Evolutionary conservation across 1,284 basidiomycete species (phyloP), one percentile per base, ranked within the genome.

Genomic region (Fomitopsis betulina): DNA sequence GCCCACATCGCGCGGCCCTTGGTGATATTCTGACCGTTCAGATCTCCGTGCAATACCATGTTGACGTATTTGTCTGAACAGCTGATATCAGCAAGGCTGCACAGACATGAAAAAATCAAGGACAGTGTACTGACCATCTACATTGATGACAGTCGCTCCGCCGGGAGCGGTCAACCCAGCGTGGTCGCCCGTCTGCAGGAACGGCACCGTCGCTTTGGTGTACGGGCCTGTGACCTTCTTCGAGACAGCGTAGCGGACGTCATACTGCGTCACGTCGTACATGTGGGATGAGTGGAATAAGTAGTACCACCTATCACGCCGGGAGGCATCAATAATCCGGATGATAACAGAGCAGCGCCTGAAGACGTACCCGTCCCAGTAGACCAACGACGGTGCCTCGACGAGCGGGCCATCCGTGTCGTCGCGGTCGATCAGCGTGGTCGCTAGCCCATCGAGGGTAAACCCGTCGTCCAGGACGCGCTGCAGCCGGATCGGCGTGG

Each of bases 381-480:
- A 53, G 17, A 57, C 51, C 32, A 57, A 19, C 1, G 56, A 57
- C 10, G 66, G 66, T 1, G 66, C 66, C 56, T 67, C 66, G 37
- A 67, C 60, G 19, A 67, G 59, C n/a, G 65, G 65, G 15, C 65
- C 66, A 42, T 67, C 66, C 17, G 45, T 19, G 32, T 50, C 40
- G 21, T 43, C 39, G 25, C 52, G 51, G 30, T 42, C n/a, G 27
- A 67, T 64, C 2, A 66, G 66, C 25, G 66, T 65, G 33, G 57
- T 57, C 55, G 62, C 56, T 19, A 19, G 17, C 37, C 55, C 51
- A 7, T 55, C 57, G 15, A 64, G 45, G 1, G 45, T 62, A 42
- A 63, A 62, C 37, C 65, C 65, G 56, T 66, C 61, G 19, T 62
- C 55, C 9, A 64, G 65, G n/a, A 66, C 66, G n/a, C 59, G 60